Base-by-base conservation (phyloP, 352 stramenopile species). In the Aphanomyces invadans region DNA sequence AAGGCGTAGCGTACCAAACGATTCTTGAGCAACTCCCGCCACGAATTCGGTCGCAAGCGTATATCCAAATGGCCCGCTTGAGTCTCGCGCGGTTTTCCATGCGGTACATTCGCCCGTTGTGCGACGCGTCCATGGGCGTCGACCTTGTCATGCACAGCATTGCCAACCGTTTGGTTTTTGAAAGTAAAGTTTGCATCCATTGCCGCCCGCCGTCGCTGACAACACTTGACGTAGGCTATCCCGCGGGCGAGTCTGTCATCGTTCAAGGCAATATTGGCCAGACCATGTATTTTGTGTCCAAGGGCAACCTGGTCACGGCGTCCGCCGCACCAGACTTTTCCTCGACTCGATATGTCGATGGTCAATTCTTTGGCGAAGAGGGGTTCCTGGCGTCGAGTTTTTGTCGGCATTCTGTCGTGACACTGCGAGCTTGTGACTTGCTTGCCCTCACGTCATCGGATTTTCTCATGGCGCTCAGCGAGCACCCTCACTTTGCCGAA, bases 251-350 rank as follows among this genome's bases (percentile, higher is more conserved):
- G 33, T 67, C 60, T n/a, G 60, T 67, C 4, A 67, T 67, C 21
- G 60, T 67, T n/a, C 60, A 67, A 57, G 60, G 60, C 28, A 67
- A 67, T 33, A 67, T 67, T 44, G 60, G 60, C 21, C 60, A 67
- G 29, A 67, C 60, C 26, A 67, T 67, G 60, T 67, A 67, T 31
- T 67, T 67, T 59, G 60, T 67, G 3, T 44, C 60, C n/a, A 67
- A 67, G 32, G 60, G 60, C 33, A 67, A 67, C 21, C 23, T 67
- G 19, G 57, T 67, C 23, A 57, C 60, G 21, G 60, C 60, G n/a
- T 67, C 42, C n/a, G 21, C 60, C 3, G 23, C 60, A 11, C 19
- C 60, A n/a, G 19, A 56, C 17, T 67, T 67, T 19, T 21, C 4
- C 11, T 44, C 60, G 17, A 67, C 42, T 19, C 45, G 60, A 51